Base-by-base conservation (phyloP, 768 basidiomycete species). In the Agaricus blazei region DNA sequence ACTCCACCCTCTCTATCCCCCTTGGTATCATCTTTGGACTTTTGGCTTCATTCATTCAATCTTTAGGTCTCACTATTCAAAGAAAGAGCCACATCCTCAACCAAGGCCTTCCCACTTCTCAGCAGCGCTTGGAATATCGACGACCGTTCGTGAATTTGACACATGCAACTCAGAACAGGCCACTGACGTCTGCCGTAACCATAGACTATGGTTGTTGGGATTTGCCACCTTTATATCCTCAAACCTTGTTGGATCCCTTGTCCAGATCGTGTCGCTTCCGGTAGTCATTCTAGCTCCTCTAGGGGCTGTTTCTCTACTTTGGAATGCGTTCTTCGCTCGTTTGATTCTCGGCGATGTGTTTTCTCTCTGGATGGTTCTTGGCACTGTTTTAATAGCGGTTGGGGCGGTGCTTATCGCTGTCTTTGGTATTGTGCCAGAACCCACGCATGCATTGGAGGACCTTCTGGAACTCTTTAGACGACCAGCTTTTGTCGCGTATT, bases 261-360 rank as follows among this genome's bases (percentile, higher is more conserved):
- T 96, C 61, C 94, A 96, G 72, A 92, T 98, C 41, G 93, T 92
- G 8, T 90, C 93, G 2, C 82, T 98, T 11, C 93, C 94, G 2
- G 91, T 98, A 60, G 93, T 96, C 57, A 91, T 98, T 54, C 87
- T 98, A 50, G 94, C 93, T 0, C 94, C 94, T 0, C 79, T 98
- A 3, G 94, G 94, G 9, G 94, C 93, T 0, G 89, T 95, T 29
- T 93, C 90, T 2, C 80, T 98, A 28, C 80, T 98, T 28, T 96
- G 90, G 90, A 98, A 98, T 67, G 93, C 93, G 3, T 82, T 96
- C 63, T 94, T 96, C 65, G 93, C 93, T 14, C 79, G 84, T 29
- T 63, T 95, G 40, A 78, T 96, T 40, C 79, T 96, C 11, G 91
- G 90, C 9, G 93, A 97, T 65, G 77, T 83, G 23, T 93, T 95